Evolutionary conservation across 2,329 filamentous ascomycete species (phyloP), one percentile per base, ranked within the genome.

Genomic region (Malbranchea cinnamomea): DNA sequence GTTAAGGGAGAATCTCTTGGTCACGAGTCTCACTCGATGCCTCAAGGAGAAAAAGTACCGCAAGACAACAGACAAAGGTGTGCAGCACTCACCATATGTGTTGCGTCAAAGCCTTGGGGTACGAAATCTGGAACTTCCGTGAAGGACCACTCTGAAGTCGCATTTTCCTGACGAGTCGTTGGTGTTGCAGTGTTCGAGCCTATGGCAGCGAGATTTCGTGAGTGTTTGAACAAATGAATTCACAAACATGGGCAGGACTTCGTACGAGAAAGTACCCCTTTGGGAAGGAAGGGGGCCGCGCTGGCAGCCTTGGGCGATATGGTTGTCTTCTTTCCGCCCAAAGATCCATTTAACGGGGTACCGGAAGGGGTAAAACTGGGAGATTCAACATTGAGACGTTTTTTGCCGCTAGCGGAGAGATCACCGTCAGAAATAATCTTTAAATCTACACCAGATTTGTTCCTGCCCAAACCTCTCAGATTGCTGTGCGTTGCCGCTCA

Each of bases 271-370:
- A 41, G 31, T 22, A 36, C 31, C 7, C 34, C 30, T 44, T 60
- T 54, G 15, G 59, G 59, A 40, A 59, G 54, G 38, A 63, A 63
- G 4, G 59, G 74, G 12, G 83, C 79, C 13, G 87, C 89, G 51
- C 71, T 89, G n/a, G 79, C 85, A 32, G 82, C 79, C 55, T 91
- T 84, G 1, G 84, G 82, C 5, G 85, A 89, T 40, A 95, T 84
- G 7, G 56, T 51, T 6, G 76, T 76, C 45, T 78, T 78, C 54
- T 83, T 83, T 14, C 48, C 37, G 2, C 44, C 42, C 8, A 48
- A 49, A 2, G 49, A 48, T 20, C 54, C 55, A 31, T 58, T 58
- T 18, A 48, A 44, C 19, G 53, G 47, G 10, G 33, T 32, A 8
- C 30, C 30, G 13, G 70, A 59, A 21, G 87, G 87, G 0, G 83